Evolutionary conservation across 306 rosid species (phyloP), one percentile per base, ranked within the genome.

Genomic region (Ormosia emarginata): DNA sequence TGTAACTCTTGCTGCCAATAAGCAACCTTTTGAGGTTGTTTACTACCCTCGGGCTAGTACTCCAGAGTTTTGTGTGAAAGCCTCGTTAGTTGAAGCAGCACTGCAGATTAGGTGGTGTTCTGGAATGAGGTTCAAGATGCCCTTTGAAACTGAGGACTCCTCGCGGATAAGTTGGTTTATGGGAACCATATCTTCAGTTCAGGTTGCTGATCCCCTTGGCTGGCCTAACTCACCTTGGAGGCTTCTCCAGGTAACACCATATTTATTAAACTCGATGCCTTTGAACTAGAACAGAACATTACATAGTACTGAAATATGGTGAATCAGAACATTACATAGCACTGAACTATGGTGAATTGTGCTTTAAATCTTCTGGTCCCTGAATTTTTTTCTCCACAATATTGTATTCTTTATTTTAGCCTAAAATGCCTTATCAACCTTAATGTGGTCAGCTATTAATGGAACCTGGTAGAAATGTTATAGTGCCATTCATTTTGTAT

Each of bases 221-320:
- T 92, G 99, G 99, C 97, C 99, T 2, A 90, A 88, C 46, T 96
- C 99, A 24, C 98, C 99, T 75, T 96, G 98, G 99, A 87, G 97
- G 77, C 91, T 86, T 86, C 99, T 96, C 40, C 97, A 91, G 99
- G 99, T 95, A 92, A 81, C 67, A 33, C 79, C 57, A 66, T 71
- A 3, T 78, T 36, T 14, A 17, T 77, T 33, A 5, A 24, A 15
- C 12, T 63, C 5, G 8, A 18, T 71, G 55, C 57, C 57, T 40
- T 58, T 64, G 3, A 30, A 43, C 64, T 34, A 59, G 13, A 64
- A 62, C 53, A 34, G 72, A 58, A 79, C 65, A 61, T 69, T 57
- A 40, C 63, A 69, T 53, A 14, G 49, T 80, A 40, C 71, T 50
- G 6, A 17, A 41, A 69, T 7, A 46, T 47, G 3, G 9, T 61